A percentile compares a stretch with the other conserved stretches of the same genome.
These are phyloP conservation scores for Pichia exigua DNA, from an alignment of 805 yeast genomes.

Conservation along the genomic window DNA sequence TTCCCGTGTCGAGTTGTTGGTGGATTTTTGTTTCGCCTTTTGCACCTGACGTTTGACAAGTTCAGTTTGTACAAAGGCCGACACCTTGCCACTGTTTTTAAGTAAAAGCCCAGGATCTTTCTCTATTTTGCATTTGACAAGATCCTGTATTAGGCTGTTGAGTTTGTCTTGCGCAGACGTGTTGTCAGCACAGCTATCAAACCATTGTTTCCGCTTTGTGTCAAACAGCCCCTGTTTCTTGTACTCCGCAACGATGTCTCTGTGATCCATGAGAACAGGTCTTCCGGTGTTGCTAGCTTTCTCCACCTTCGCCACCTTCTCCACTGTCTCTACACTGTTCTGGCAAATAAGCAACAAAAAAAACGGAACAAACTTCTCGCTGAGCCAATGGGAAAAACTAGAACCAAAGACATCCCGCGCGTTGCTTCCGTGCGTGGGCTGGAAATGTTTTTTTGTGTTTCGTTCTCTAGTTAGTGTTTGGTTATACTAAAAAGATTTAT, in stretches of 20 bases:
- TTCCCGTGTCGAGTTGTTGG: background rate
- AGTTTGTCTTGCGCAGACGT: constrained; percentile 13
- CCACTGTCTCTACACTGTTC: too few relatives aligned
- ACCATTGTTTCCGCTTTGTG: constrained; percentile 33
- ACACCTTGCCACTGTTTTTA: constrained; percentile 42
- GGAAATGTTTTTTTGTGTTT: too few relatives aligned
- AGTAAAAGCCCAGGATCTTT: constrained; percentile 40
- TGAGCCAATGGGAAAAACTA: background rate
- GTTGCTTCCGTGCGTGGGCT: background rate
- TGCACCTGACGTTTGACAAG: constrained; percentile 27
- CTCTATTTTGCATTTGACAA: constrained; percentile 39
- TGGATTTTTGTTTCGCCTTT: background rate
- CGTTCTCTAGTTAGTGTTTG: too few relatives aligned
- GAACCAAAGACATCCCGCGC: background rate
- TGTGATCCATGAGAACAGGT: constrained; percentile 20
- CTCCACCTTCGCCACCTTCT: too few relatives aligned
- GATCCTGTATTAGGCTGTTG: constrained; percentile 32
- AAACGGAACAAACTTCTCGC: background rate
- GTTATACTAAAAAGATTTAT: too few relatives aligned
- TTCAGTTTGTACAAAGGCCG: constrained; percentile 46
- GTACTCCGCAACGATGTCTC: constrained; percentile 22
- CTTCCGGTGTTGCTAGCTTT: too few relatives aligned
- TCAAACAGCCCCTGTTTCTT: constrained; percentile 30
- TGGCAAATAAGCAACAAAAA: too few relatives aligned
- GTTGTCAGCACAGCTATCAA: constrained; percentile 32